Conservation (phyloP, 2,329 filamentous ascomycete species). For the Chalaropsis ovoidea region DNA sequence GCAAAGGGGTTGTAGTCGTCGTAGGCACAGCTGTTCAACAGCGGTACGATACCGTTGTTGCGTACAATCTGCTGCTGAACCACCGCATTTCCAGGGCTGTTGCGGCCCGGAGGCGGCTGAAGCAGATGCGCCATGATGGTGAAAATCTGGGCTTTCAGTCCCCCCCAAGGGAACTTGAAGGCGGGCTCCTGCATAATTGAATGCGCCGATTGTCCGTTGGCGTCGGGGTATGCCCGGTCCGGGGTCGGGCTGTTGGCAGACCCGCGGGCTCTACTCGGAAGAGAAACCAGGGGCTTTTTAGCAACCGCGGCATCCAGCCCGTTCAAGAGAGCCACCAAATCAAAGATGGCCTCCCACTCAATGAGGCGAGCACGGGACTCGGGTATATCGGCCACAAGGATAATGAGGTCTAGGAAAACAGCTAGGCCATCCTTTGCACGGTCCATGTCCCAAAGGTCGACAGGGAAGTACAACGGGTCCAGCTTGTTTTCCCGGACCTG, state of each 20-base stretch:
- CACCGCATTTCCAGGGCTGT: slow-evolving; percentile 54
- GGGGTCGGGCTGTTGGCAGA: slow-evolving; percentile 36
- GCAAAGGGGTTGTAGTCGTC: slow-evolving; percentile 93
- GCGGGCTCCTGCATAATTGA: slow-evolving; percentile 51
- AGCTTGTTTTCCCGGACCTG: slow-evolving; percentile 70
- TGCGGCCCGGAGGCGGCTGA: slow-evolving; percentile 61
- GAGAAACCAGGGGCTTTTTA: slow-evolving; percentile 57
- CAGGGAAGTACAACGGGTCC: slow-evolving; percentile 76
- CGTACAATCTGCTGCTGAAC: slow-evolving; percentile 83
- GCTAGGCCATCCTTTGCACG: slow-evolving; percentile 89
- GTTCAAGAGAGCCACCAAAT: slow-evolving; percentile 75
- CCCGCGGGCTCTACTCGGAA: slow-evolving; percentile 26
- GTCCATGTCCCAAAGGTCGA: slow-evolving; percentile 97
- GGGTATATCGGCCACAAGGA: slow-evolving; percentile 74
- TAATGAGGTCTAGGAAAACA: slow-evolving; percentile 89
- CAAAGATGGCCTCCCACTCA: slow-evolving; percentile 84
- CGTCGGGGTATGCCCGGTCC: slow-evolving; percentile 32
- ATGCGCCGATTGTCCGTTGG: slow-evolving; percentile 7
- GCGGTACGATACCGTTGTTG: slow-evolving; percentile 73
- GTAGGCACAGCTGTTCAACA: slow-evolving; percentile 81
- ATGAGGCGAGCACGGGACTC: slow-evolving; percentile 77
- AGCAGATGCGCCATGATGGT: slow-evolving; percentile 81
- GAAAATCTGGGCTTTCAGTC: slow-evolving; percentile 86
- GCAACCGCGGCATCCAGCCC: slow-evolving; percentile 81
- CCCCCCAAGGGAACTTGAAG: slow-evolving; percentile 54